Conservation (phyloP, 331 rosid genomes). For the Phaseolus coccineus region DNA sequence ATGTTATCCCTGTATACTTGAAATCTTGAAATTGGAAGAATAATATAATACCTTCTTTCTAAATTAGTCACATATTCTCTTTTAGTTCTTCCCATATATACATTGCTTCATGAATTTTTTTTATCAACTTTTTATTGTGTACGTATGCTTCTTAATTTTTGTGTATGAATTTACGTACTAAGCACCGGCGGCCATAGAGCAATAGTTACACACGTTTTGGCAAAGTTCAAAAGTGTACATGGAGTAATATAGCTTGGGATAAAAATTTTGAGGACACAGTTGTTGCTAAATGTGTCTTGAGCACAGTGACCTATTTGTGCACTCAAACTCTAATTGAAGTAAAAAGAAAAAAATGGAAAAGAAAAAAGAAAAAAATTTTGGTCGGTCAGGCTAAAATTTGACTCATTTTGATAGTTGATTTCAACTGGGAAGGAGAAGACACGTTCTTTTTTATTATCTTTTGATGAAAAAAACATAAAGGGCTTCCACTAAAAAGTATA, state of each 20-base stretch:
- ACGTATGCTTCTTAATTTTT: too few relatives aligned
- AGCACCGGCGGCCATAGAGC: neutral
- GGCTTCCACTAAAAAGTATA: slow-evolving; percentile 43
- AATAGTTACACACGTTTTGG: neutral
- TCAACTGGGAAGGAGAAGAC: slow-evolving; percentile 36
- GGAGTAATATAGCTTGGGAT: neutral
- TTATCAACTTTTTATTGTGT: too few relatives aligned
- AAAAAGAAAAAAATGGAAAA: neutral
- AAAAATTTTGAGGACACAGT: neutral
- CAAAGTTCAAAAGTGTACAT: neutral
- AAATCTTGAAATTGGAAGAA: too few relatives aligned
- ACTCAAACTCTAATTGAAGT: slow-evolving; percentile 34
- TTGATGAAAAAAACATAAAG: slow-evolving; percentile 50
- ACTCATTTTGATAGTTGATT: slow-evolving; percentile 41
- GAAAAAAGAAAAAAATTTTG: neutral
- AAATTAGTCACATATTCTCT: too few relatives aligned
- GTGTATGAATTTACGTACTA: too few relatives aligned
- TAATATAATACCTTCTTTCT: too few relatives aligned
- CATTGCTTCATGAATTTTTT: too few relatives aligned
- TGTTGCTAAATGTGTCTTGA: neutral
- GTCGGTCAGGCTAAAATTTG: slow-evolving; percentile 37
- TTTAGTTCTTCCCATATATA: too few relatives aligned
- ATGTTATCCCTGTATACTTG: too few relatives aligned
- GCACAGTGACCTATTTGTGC: slow-evolving; percentile 29
- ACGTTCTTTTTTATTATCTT: slow-evolving; percentile 46